Evolutionary conservation across 106 monocot species (phyloP).

Genomic region (Dendrobium chrysotoxum): DNA sequence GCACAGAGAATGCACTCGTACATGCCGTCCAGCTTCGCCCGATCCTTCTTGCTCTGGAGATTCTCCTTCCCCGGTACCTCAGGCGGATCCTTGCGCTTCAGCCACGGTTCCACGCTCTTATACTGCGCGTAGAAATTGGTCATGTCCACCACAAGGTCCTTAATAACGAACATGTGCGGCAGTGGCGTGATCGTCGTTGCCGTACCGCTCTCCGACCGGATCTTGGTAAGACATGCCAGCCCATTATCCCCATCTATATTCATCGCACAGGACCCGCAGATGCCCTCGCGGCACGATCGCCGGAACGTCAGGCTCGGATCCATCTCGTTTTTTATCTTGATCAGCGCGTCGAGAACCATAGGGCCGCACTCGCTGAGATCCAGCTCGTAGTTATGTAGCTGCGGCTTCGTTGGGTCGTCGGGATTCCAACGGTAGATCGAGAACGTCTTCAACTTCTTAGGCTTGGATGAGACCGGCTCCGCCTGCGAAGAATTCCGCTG

Average conservation of each 20-base stretch:
- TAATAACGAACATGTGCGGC: conserved; percentile 92
- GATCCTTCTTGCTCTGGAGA: conserved; percentile 73
- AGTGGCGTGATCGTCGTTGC: conserved; percentile 59
- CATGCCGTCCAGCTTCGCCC: conserved; percentile 95
- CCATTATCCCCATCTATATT: conserved; percentile 90
- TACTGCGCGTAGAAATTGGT: conserved; percentile 94
- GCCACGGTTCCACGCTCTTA: conserved; percentile 96
- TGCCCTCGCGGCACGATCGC: conserved; percentile 67
- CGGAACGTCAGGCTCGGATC: conserved; percentile 77
- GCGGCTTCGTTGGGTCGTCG: conserved; percentile 49
- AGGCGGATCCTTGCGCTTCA: conserved; percentile 81
- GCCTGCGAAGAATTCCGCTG: conserved; percentile 40
- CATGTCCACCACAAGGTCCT: conserved; percentile 98
- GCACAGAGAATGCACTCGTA: conserved; percentile 97
- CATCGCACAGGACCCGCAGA: conserved; percentile 94
- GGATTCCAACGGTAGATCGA: conserved; percentile 94
- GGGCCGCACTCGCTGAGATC: conserved; percentile 81
- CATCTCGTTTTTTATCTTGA: conserved; percentile 95
- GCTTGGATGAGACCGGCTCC: conserved; percentile 1
- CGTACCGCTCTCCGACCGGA: conserved; percentile 15
- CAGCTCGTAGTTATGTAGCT: conserved; percentile 61
- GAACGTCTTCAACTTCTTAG: conserved; percentile 47
- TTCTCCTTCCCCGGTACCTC: conserved; percentile 61
- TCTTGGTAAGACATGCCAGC: conserved; percentile 85
- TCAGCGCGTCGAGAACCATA: conserved; percentile 87